These are phyloP conservation scores for Cardiosporidium cionae DNA, from an alignment of 169 alveolate genomes.

Conservation along the genomic window DNA sequence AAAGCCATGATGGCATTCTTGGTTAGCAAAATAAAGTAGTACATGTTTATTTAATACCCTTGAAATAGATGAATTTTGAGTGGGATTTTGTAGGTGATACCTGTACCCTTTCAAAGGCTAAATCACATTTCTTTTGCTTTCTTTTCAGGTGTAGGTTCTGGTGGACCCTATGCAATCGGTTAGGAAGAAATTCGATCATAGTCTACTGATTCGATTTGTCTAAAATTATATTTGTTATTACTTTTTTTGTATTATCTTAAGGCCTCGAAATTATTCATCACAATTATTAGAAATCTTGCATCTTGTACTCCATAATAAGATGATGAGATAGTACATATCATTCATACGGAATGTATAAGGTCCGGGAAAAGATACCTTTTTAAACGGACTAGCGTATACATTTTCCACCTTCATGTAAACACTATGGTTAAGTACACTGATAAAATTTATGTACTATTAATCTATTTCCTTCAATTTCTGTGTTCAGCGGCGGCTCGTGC, in stretches of 20 bases:
- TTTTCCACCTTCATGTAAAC: background rate
- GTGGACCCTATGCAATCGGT: conserved; percentile 68
- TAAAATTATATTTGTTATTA: background rate
- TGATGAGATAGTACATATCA: background rate
- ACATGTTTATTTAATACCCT: too few species aligned
- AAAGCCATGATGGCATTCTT: conserved; percentile 61
- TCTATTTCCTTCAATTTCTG: background rate
- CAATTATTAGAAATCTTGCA: too few species aligned
- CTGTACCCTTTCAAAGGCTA: too few species aligned
- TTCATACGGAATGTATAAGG: too few species aligned
- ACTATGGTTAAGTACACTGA: background rate
- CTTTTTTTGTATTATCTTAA: background rate
- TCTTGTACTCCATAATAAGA: too few species aligned
- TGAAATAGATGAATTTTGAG: too few species aligned
- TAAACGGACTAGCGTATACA: background rate
- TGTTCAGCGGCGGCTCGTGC: conserved; percentile 64
- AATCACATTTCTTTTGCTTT: too few species aligned
- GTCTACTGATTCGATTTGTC: background rate
- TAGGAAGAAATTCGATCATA: background rate
- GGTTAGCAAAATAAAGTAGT: too few species aligned
- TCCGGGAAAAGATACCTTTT: background rate
- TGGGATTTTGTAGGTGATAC: too few species aligned
- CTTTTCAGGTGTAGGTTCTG: conserved; percentile 75
- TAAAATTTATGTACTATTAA: background rate
- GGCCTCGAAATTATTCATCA: too few species aligned